Evolutionary conservation across 2,329 filamentous ascomycete genomes (phyloP).

Genomic region (Helminthosporium solani): DNA sequence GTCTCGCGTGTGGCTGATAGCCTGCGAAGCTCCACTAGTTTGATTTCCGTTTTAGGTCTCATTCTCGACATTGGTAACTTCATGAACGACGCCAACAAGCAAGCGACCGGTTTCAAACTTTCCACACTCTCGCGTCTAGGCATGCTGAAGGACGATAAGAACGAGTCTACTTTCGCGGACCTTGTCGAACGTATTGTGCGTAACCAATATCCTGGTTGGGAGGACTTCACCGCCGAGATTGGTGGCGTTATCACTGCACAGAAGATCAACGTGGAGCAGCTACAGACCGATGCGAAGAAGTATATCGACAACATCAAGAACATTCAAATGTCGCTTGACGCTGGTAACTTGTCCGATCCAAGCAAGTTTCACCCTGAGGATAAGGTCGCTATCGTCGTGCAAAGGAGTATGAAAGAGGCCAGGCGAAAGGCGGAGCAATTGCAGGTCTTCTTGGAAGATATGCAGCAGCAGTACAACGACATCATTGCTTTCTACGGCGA

Average conservation of each 20-base stretch:
- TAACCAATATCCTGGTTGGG: slow-evolving; percentile 95
- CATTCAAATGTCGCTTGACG: slow-evolving; percentile 86
- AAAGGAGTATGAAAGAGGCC: slow-evolving; percentile 94
- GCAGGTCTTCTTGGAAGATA: slow-evolving; percentile 89
- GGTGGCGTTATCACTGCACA: slow-evolving; percentile 72
- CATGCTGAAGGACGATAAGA: slow-evolving; percentile 99
- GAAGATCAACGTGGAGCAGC: slow-evolving; percentile 93
- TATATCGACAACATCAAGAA: slow-evolving; percentile 97
- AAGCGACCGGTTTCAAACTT: slow-evolving; percentile 96
- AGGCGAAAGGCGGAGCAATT: slow-evolving; percentile 94
- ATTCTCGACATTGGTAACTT: slow-evolving; percentile 99
- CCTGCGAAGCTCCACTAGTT: slow-evolving; percentile 81
- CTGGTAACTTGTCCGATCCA: slow-evolving; percentile 89
- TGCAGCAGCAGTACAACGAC: slow-evolving; percentile 86
- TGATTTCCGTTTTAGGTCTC: slow-evolving; percentile 94
- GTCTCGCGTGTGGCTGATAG: slow-evolving; percentile 88
- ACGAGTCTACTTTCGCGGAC: slow-evolving; percentile 93
- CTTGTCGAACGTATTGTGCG: slow-evolving; percentile 95
- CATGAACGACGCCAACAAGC: slow-evolving; percentile 99
- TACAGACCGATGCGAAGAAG: slow-evolving; percentile 80
- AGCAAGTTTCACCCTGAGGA: slow-evolving; percentile 99
- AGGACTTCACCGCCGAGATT: slow-evolving; percentile 84
- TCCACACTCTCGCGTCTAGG: slow-evolving; percentile 87
- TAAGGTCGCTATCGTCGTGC: slow-evolving; percentile 86
- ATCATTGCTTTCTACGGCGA: slow-evolving; percentile 97